Evolutionary conservation across 2,329 filamentous ascomycete genomes (phyloP).

Genomic region (Tolypocladium sp.): DNA sequence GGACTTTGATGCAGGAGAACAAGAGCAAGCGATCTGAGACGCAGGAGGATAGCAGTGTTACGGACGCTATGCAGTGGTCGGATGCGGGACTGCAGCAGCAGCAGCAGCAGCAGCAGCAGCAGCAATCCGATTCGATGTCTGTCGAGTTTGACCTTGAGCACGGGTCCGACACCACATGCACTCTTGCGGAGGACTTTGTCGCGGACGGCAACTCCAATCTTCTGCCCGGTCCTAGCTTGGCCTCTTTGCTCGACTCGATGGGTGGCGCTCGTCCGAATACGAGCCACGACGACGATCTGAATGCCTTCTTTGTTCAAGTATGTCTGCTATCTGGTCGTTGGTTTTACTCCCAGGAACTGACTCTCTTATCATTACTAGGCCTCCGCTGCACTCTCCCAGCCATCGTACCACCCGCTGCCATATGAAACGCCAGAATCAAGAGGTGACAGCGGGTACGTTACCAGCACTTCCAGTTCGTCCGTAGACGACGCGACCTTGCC

Average conservation of each 20-base stretch:
- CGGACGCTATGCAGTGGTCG: too few species aligned
- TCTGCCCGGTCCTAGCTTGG: too few species aligned
- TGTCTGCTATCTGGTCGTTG: too few species aligned
- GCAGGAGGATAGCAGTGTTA: too few species aligned
- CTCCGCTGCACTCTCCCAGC: too few species aligned
- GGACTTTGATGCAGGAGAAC: not conserved
- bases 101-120: not conserved
- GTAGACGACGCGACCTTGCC: not conserved
- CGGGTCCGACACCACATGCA: not conserved
- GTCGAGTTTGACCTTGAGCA: not conserved
- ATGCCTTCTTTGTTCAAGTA: too few species aligned
- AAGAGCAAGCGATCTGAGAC: not conserved
- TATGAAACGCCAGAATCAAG: not conserved
- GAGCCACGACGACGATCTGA: too few species aligned
- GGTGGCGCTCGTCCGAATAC: too few species aligned
- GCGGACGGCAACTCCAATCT: not conserved
- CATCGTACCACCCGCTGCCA: not conserved
- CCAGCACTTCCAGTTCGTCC: not conserved
- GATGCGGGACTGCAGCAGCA: not conserved
- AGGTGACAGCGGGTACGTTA: not conserved
- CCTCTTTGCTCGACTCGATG: too few species aligned
- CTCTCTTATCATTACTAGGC: too few species aligned
- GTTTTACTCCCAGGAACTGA: too few species aligned
- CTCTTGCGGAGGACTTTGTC: not conserved
- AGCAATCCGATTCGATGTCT: not conserved